Conservation (phyloP, 345 rosid genomes). For the Euphorbia peplus region DNA sequence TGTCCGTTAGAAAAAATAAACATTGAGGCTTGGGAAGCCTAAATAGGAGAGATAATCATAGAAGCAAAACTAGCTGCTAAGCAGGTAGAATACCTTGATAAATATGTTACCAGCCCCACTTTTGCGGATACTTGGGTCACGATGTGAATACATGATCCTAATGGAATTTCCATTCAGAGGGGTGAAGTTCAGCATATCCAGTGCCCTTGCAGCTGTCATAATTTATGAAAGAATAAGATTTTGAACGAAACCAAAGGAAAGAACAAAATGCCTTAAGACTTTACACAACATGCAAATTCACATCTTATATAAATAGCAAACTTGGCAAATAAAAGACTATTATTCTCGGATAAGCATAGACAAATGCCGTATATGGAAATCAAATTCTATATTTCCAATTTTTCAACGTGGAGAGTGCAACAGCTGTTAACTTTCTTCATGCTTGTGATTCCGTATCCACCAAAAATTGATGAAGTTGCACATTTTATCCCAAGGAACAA, state of each 20-base stretch:
- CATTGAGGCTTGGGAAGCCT: neutral
- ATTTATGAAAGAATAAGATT: neutral
- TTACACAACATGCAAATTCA: neutral
- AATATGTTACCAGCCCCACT: constrained; percentile 97
- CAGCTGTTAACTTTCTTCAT: too few relatives aligned
- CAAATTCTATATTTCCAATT: neutral
- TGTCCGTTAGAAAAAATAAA: neutral
- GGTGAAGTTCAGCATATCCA: constrained; percentile 72
- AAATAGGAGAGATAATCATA: neutral
- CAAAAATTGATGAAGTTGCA: neutral
- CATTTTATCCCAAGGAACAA: neutral
- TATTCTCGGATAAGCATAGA: neutral
- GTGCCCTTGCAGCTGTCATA: constrained; percentile 74
- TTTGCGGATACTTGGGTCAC: constrained; percentile 67
- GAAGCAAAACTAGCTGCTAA: neutral
- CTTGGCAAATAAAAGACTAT: neutral
- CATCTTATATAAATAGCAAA: too few relatives aligned
- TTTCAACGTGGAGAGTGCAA: neutral
- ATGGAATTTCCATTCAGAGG: constrained; percentile 73
- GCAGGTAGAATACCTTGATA: constrained; percentile 54
- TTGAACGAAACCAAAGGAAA: neutral
- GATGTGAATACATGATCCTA: constrained; percentile 83
- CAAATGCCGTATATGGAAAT: neutral
- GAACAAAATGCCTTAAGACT: neutral
- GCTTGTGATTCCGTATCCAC: neutral